Percentiles rank a stretch among this genome's conserved stretches.
phyloP scores from a whole-genome alignment of 2,329 filamentous ascomycete genomes.

The Aspergillus ustus region DNA sequence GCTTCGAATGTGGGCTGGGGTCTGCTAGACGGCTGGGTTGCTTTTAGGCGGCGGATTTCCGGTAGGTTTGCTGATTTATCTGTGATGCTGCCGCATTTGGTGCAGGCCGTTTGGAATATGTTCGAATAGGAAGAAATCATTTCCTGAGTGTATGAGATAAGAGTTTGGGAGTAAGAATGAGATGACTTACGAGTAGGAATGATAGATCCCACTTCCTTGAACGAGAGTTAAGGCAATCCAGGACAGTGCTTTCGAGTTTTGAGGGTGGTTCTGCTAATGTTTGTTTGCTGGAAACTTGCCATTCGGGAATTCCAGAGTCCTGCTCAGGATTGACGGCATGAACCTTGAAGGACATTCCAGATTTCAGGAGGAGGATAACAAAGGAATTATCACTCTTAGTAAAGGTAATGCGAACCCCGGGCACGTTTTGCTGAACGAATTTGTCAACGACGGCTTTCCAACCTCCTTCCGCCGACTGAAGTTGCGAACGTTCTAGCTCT shows the following conservation, averaged over 20 bases:
- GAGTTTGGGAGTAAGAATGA: background rate
- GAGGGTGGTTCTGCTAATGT: conserved; percentile 30
- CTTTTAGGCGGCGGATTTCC: conserved; percentile 35
- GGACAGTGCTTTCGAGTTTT: conserved; percentile 41
- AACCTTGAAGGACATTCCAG: conserved; percentile 42
- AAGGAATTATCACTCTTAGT: conserved; percentile 31
- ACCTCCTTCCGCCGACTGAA: conserved; percentile 33
- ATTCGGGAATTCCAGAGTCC: conserved; percentile 31
- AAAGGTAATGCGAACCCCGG: conserved; percentile 36
- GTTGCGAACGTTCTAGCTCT: conserved; percentile 34
- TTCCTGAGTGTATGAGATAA: conserved; percentile 33
- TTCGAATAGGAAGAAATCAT: conserved; percentile 49
- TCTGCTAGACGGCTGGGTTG: conserved; percentile 26
- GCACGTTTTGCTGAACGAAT: conserved; percentile 32
- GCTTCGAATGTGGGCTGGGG: conserved; percentile 37
- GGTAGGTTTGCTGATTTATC: conserved; percentile 46
- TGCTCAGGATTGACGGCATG: conserved; percentile 28
- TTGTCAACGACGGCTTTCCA: conserved; percentile 41
- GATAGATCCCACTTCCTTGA: conserved; percentile 45
- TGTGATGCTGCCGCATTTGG: conserved; percentile 44
- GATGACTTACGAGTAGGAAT: conserved; percentile 43
- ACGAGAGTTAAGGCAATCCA: conserved; percentile 41
- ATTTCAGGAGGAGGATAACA: conserved; percentile 35
- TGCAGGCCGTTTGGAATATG: conserved; percentile 45
- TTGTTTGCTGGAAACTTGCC: conserved; percentile 38